Base-by-base conservation (phyloP, 345 rosid genomes). In the Acer campestre region DNA sequence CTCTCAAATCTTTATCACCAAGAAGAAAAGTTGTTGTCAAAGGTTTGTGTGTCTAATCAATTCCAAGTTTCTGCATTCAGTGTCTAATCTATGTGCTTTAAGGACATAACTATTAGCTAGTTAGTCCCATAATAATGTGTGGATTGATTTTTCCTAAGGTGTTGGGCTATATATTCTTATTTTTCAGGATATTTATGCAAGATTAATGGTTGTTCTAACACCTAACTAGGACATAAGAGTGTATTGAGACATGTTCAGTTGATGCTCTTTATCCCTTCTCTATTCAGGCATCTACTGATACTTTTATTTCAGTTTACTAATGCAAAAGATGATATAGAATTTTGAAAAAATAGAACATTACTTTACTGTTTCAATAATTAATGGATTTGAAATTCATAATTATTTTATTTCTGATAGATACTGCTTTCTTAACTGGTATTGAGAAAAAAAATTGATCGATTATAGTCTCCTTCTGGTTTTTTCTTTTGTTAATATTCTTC, bases 21-120 rank as follows among this genome's bases (percentile, higher is more conserved):
- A 77, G 97, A 94, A 89, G 94, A 91, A 81, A 96, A 96, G 78
- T 86, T 96, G 79, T 82, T 88, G 77, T 86, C 97, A 25, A 97
- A 96, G 98, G 99, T 94, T 67, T 74, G 90, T 82, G 62, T 64
- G 22, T 62, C 77, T 73, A 46, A 55, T 55, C 38, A 8, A 53
- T 78, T 67, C 40, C 69, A 25, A 79, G 22, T 63, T 29, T 63
- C 12, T 1, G 8, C 27, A 42, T 46, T 46, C 35, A 22, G 13
- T 13, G n/a, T 61, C 10, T 16, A 44, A 42, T 51, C 62, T 29
- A n/a, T 53, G 23, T 55, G 74, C 29, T 53, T 55, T 29, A 20
- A 55, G 22, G 63, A 53, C 23, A 4, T 22, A 53, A 53, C 20
- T 31, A 16, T 29, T 35, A 25, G 46, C 64, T 71, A 61, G 44